Conservation (phyloP, 2,329 filamentous ascomycete genomes). For the Colletotrichum liaoningense region DNA sequence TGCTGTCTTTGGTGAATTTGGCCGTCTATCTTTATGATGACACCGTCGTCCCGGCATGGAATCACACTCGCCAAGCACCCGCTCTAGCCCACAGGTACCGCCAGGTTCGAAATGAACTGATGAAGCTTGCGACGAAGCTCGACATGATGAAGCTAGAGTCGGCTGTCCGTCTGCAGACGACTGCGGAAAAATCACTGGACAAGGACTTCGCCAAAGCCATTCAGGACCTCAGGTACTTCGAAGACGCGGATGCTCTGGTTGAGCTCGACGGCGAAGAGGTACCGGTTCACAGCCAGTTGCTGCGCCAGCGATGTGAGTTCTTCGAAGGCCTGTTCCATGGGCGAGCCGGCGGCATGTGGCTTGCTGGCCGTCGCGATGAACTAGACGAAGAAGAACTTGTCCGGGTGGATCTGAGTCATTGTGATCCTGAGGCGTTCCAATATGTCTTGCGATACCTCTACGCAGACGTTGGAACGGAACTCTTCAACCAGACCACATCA, state of each 20-base stretch:
- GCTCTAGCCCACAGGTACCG: constrained; percentile 79
- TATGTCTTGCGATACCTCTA: constrained; percentile 87
- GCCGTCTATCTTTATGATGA: constrained; percentile 87
- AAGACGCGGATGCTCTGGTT: constrained; percentile 82
- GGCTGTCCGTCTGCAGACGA: constrained; percentile 79
- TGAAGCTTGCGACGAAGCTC: constrained; percentile 81
- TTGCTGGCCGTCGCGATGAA: constrained; percentile 73
- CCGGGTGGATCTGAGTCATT: constrained; percentile 84
- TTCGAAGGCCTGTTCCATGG: constrained; percentile 92
- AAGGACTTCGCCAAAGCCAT: constrained; percentile 78
- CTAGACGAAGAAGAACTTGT: constrained; percentile 57
- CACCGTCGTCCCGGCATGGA: constrained; percentile 85
- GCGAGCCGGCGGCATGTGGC: constrained; percentile 87
- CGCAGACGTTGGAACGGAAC: constrained; percentile 80
- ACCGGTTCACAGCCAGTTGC: constrained; percentile 79
- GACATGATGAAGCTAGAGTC: constrained; percentile 79
- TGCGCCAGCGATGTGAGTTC: constrained; percentile 90
- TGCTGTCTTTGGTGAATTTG: constrained; percentile 83
- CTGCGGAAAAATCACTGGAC: constrained; percentile 72
- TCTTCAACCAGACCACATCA: constrained; percentile 83
- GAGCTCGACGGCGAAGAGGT: constrained; percentile 82
- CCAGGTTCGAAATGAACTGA: constrained; percentile 85
- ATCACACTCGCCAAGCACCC: constrained; percentile 75
- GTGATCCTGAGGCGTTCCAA: constrained; percentile 78
- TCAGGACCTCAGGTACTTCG: constrained; percentile 76